Conservation (phyloP, 192 early-diverging fungal genomes). For the Coemansia sp. region DNA sequence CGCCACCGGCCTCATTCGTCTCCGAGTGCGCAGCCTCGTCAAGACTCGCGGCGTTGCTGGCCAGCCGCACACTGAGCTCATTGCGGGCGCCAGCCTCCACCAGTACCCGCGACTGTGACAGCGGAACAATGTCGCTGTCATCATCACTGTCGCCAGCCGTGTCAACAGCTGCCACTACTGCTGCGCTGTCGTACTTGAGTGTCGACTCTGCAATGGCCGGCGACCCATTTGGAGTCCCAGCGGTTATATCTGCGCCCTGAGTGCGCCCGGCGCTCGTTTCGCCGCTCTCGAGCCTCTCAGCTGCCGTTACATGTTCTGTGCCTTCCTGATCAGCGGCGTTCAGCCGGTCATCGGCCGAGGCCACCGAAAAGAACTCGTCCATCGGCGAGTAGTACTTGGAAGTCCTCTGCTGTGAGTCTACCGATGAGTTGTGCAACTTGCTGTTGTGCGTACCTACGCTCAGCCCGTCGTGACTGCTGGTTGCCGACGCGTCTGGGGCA, state of each 20-base stretch:
- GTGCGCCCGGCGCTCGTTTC: conserved; percentile 24
- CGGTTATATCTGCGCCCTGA: not conserved
- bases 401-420: conserved; percentile 8
- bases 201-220: conserved; percentile 14
- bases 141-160: conserved; percentile 15
- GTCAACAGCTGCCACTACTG: conserved; percentile 5
- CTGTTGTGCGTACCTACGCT: not conserved
- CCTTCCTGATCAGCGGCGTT: conserved; percentile 3
- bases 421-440: conserved; percentile 9
- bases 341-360: conserved; percentile 21
- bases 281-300: not conserved
- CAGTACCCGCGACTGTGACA: conserved; percentile 38
- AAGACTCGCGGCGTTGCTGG: not conserved
- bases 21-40: conserved; percentile 6
- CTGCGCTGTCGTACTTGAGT: conserved; percentile 33
- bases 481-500: conserved; percentile 5
- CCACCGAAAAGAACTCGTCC: conserved; percentile 42
- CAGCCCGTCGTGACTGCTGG: conserved; percentile 3
- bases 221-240: conserved; percentile 14
- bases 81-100: conserved; percentile 15
- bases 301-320: not conserved
- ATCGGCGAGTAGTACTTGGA: conserved; percentile 39
- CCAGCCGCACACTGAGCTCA: conserved; percentile 2
- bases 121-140: conserved; percentile 49
- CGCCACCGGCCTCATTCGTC: not conserved